Percentiles rank a stretch among this genome's conserved stretches.
These are phyloP conservation scores for Penicillium verhagenii DNA, from an alignment of 495 filamentous ascomycete genomes.

Conservation along the genomic window DNA sequence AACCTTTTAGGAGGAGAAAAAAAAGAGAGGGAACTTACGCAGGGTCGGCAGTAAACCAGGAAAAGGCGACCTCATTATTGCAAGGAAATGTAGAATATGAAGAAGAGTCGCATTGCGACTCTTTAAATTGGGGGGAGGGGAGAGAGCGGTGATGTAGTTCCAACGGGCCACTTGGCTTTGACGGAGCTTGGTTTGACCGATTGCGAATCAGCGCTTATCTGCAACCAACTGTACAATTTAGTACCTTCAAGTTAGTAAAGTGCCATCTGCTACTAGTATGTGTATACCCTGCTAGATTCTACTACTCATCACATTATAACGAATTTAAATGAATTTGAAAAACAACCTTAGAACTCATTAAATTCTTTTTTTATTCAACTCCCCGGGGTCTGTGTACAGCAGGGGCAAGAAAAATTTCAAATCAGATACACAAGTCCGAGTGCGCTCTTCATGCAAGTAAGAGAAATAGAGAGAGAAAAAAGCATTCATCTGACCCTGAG, in stretches of 20 bases:
- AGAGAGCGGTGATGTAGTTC: constrained; percentile 23
- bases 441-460: constrained; percentile 40
- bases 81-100: constrained; percentile 21
- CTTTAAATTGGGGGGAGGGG: constrained; percentile 1
- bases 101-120: constrained; percentile 45
- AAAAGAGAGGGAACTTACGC: constrained; percentile 32
- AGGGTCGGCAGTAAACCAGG: constrained; percentile 41
- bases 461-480: constrained; percentile 22
- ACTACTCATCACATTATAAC: no score
- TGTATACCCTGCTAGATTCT: no score
- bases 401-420: constrained; percentile 26
- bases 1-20: not conserved
- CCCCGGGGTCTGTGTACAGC: constrained; percentile 28
- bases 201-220: constrained; percentile 21
- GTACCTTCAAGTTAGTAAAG: no score
- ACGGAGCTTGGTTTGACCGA: constrained; percentile 46
- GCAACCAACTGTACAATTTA: not conserved
- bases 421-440: constrained; percentile 25
- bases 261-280: no score
- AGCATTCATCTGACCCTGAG: constrained; percentile 10
- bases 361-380: constrained; percentile 27
- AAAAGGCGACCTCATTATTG: constrained; percentile 43
- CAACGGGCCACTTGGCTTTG: constrained; percentile 46
- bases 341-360: constrained; percentile 29
- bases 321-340: not conserved